phyloP scores from a whole-genome alignment of 768 basidiomycete genomes.

The Mrakia hoshinonis region DNA sequence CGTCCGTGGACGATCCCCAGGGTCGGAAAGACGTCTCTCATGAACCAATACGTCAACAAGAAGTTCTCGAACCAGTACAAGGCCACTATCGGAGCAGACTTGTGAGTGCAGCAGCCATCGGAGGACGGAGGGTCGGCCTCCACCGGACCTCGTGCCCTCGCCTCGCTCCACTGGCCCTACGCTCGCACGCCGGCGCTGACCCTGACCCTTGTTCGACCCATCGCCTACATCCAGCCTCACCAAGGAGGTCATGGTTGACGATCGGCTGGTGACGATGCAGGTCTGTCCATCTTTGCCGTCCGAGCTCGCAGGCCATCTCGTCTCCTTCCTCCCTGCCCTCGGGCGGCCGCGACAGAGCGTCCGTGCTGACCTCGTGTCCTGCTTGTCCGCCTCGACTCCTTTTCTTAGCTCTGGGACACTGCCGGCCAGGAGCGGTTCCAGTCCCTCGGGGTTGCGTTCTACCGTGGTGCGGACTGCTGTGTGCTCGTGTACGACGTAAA shows the following conservation, averaged over 20 bases:
- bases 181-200: neutral
- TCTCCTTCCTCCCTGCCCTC: neutral
- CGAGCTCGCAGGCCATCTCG: conserved; percentile 3
- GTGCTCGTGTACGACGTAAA: conserved; percentile 99
- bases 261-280: conserved; percentile 98
- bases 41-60: conserved; percentile 99
- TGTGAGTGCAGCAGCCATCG: conserved; percentile 2
- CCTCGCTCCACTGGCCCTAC: neutral
- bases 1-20: conserved; percentile 43
- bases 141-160: neutral
- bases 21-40: conserved; percentile 98
- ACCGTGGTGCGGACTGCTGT: conserved; percentile 97
- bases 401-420: conserved; percentile 88
- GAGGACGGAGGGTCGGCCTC: neutral
- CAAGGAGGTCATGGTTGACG: conserved; percentile 98
- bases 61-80: conserved; percentile 99
- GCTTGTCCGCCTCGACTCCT: neutral
- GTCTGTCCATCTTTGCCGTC: conserved; percentile 43
- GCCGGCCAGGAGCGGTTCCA: conserved; percentile 99
- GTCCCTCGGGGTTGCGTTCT: conserved; percentile 96
- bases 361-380: neutral
- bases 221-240: conserved; percentile 58
- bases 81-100: conserved; percentile 55
- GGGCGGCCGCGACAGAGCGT: neutral
- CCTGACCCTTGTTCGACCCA: neutral